Evolutionary conservation across 371 early-diverging fungal species (phyloP), one percentile per base, ranked within the genome.

Genomic region (Smittium culicis): DNA sequence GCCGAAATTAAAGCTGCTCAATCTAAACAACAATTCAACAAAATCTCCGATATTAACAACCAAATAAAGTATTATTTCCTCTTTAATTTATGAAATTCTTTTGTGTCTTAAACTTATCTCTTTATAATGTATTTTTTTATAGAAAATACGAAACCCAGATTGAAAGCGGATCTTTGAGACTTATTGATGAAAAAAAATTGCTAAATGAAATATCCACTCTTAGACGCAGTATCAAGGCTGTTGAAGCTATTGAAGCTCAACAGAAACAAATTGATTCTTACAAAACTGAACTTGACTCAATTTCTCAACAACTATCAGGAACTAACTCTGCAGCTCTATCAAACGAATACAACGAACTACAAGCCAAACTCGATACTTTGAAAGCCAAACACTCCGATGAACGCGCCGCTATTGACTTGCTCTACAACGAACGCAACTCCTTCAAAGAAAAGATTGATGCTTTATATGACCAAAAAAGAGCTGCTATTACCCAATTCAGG

Each of bases 121-220:
- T 57, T 57, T 57, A 57, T 57, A 20, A 57, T n/a, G 8, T 57
- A 16, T 25, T 57, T 3, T n/a, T 20, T 57, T 57, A 20, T 74
- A 73, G 64, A 70, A 81, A 84, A 65, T 77, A 88, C 66, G 93
- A 94, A 73, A 78, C 74, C 66, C 84, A 88, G 77, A 83, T 94
- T 68, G 87, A 87, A 69, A 79, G 80, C 54, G 92, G 93, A 70
- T 81, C 77, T 29, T 69, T 85, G 61, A 85, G 87, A 75, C 76
- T 94, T 69, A 83, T 89, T 34, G 94, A 93, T 68, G 95, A 94
- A 79, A 92, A 92, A 79, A 81, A 81, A 72, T 79, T 90, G 76
- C 77, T 90, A 63, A 75, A 81, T 70, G 93, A 94, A 72, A 89
- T 93, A 70, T 81, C 89, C 28, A 68, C 78, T 27, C 79, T 94